Evolutionary conservation across 2,329 filamentous ascomycete genomes (phyloP), one percentile per base, ranked within the genome.

Genomic region (Aureobasidium melanogenum): DNA sequence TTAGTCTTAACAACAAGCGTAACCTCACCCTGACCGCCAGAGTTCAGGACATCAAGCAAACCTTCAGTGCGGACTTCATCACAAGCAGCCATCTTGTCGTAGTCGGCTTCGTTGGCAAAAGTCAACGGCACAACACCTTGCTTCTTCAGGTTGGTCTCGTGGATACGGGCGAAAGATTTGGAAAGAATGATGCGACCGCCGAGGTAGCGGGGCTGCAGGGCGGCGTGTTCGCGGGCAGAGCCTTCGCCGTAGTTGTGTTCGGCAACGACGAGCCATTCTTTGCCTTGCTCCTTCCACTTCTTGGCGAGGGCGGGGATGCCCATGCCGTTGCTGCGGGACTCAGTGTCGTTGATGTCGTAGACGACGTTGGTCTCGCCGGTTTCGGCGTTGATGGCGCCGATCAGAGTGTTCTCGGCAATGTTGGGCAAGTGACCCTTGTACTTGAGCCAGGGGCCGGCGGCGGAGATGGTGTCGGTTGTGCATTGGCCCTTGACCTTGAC

Each of bases 351-450:
- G 62, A 88, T 77, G 74, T 99, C 94, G 77, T 96, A 94, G 5
- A 93, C 94, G 22, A 84, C 86, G 75, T 97, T 97, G 66, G 94
- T 92, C 75, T 96, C 92, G 67, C 88, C 88, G 0, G 93, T 99
- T 64, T 89, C 90, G 46, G 89, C 91, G 75, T 97, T 97, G 72
- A 92, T 82, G 63, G 94, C 94, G 59, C 91, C 94, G 77, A 97
- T 97, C 66, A 99, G 85, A 2, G 94, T 99, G 83, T 99, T 99
- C 72, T 91, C 91, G 68, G 87, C 89, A 75, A 99, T 99, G 80
- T 99, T 99, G 74, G 94, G 91, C 65, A 99, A 84, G 76, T 99
- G 94, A 65, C 94, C 94, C 82, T 97, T 97, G 85, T 97, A 99
- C 78, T 97, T 97, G 67, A 99, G 84, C 93, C 93, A 97, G 17